phyloP scores from a whole-genome alignment of 208 protist species.

The Acanthamoeba healyi region DNA sequence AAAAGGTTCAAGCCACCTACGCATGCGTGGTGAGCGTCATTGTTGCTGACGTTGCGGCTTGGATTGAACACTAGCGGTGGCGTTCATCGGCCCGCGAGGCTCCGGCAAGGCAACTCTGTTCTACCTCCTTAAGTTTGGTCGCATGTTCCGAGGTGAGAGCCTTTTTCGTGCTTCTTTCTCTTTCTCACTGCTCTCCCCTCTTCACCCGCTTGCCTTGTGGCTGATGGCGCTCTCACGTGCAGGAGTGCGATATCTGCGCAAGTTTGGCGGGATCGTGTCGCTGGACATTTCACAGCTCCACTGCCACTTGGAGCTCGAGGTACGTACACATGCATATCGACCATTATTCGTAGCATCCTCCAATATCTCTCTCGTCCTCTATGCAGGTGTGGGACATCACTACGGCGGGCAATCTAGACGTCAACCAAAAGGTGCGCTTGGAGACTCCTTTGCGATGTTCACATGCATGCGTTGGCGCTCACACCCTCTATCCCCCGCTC shows the following conservation, averaged over 20 bases:
- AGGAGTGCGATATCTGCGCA: slow-evolving; percentile 57
- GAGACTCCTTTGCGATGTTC: not conserved
- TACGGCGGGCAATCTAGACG: slow-evolving; percentile 33
- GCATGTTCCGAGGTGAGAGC: slow-evolving; percentile 29
- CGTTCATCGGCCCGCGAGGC: slow-evolving; percentile 59
- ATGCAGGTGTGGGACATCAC: slow-evolving; percentile 55
- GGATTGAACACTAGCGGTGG: too few relatives aligned
- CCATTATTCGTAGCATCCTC: too few relatives aligned
- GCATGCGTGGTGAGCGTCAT: too few relatives aligned
- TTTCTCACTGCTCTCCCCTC: too few relatives aligned
- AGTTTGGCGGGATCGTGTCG: slow-evolving; percentile 69
- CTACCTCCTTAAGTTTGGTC: slow-evolving; percentile 65
- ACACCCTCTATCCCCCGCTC: too few relatives aligned
- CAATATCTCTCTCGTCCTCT: not conserved
- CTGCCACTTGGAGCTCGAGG: slow-evolving; percentile 59
- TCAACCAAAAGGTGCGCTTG: slow-evolving; percentile 28
- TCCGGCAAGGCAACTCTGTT: slow-evolving; percentile 59
- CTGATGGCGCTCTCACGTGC: not conserved
- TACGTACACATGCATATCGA: too few relatives aligned
- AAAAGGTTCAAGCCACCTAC: not conserved
- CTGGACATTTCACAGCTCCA: slow-evolving; percentile 46
- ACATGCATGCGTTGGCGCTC: not conserved
- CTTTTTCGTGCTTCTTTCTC: not conserved
- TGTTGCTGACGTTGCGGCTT: too few relatives aligned
- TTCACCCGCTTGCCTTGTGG: not conserved